phyloP scores from a whole-genome alignment of 805 yeast genomes.

The Vanderwaltozyma polyspora region DNA sequence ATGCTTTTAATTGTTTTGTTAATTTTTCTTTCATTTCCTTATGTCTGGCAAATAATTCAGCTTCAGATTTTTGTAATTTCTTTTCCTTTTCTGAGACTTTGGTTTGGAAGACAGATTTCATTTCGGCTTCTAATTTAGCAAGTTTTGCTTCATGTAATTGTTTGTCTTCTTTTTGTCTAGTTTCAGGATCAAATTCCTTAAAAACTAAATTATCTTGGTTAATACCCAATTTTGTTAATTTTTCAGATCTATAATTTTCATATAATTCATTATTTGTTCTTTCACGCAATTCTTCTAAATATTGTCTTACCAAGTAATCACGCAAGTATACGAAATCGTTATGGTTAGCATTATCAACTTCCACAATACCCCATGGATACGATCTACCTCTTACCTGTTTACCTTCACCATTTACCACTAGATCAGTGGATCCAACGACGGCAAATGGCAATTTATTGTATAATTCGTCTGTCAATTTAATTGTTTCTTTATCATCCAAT shows the following conservation, averaged over 20 bases:
- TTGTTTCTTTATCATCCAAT: conserved; percentile 77
- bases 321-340: conserved; percentile 85
- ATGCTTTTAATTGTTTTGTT: conserved; percentile 72
- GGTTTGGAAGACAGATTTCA: conserved; percentile 93
- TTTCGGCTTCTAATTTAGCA: conserved; percentile 88
- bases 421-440: conserved; percentile 77
- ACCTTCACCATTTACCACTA: conserved; percentile 77
- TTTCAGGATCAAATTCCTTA: conserved; percentile 85
- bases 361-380: conserved; percentile 96
- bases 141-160: conserved; percentile 87
- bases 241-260: conserved; percentile 81
- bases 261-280: conserved; percentile 64
- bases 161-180: conserved; percentile 89
- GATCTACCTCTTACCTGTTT: conserved; percentile 78
- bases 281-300: conserved; percentile 89
- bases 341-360: conserved; percentile 88
- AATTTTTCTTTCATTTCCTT: conserved; percentile 95
- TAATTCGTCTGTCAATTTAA: conserved; percentile 52
- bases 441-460: conserved; percentile 80
- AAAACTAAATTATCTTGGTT: conserved; percentile 90
- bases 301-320: conserved; percentile 78
- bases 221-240: conserved; percentile 71
- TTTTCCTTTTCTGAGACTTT: conserved; percentile 95
- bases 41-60: conserved; percentile 89
- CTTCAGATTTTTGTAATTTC: conserved; percentile 92